phyloP scores from a whole-genome alignment of 2,329 filamentous ascomycete species.

The Paracoccidioides lutzii region DNA sequence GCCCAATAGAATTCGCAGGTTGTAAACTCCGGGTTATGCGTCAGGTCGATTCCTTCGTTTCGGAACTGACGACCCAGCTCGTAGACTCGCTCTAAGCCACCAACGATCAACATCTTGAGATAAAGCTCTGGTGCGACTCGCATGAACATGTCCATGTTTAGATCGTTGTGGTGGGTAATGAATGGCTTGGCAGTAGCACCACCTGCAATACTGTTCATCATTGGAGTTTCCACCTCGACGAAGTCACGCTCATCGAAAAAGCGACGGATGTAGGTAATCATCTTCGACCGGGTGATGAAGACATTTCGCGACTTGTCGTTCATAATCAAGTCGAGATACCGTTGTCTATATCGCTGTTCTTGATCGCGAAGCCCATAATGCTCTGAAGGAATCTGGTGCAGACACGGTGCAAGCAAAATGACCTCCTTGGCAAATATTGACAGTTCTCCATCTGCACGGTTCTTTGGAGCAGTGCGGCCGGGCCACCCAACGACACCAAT shows the following conservation, averaged over 20 bases:
- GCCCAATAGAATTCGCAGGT: conserved; percentile 96
- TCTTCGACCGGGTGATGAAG: conserved; percentile 74
- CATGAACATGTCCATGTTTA: conserved; percentile 89
- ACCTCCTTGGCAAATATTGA: conserved; percentile 87
- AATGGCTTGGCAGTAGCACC: conserved; percentile 94
- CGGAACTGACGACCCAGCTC: conserved; percentile 92
- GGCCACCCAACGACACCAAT: conserved; percentile 78
- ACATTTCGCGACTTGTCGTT: conserved; percentile 76
- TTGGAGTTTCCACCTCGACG: conserved; percentile 88
- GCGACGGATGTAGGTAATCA: conserved; percentile 74
- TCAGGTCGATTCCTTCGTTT: conserved; percentile 83
- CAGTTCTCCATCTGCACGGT: conserved; percentile 75
- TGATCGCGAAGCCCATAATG: conserved; percentile 93
- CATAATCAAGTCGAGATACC: conserved; percentile 94
- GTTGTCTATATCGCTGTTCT: conserved; percentile 83
- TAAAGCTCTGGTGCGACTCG: conserved; percentile 90
- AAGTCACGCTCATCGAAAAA: conserved; percentile 86
- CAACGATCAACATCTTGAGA: conserved; percentile 91
- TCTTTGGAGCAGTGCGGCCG: conserved; percentile 79
- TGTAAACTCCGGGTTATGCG: conserved; percentile 97
- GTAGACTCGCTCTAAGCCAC: conserved; percentile 87
- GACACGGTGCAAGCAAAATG: conserved; percentile 72
- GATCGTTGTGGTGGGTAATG: conserved; percentile 88
- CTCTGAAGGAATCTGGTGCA: conserved; percentile 74
- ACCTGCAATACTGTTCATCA: conserved; percentile 92